Base-by-base conservation (phyloP, 257 asterid genomes). In the Solanum appendiculatum region DNA sequence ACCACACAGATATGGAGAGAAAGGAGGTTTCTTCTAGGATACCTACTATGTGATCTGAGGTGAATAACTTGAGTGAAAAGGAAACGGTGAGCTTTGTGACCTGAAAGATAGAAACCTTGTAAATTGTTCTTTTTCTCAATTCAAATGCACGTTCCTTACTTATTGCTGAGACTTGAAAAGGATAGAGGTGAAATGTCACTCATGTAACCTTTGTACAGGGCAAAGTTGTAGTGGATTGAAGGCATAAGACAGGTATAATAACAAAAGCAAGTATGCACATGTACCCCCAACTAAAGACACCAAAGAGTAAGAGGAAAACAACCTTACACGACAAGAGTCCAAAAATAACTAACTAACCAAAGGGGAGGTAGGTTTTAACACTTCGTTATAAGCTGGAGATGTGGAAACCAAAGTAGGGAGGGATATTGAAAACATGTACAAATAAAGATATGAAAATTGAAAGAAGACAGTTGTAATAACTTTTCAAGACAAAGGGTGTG, bases 401-500 rank as follows among this genome's bases (percentile, higher is more conserved):
- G 83, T 29, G 56, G 87, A 18, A 88, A 86, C 63, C 83, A 86
- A 25, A 74, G 74, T 86, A 63, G 25, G 34, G 54, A 66, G 72
- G 58, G 78, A 73, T 64, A 72, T 13, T 36, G 68, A 84, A 73
- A 56, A 42, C 40, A 73, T 37, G 86, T 60, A 16, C 66, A 81
- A 42, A 81, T 81, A 54, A 83, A 84, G 84, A 66, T 82, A 60
- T 29, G 85, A 89, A 84, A 84, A 86, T 83, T 82, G 89, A 90
- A 84, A 89, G 74, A 89, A 86, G 84, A 51, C 86, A 86, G 87
- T 88, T 66, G 77, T 89, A 82, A 81, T 78, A 86, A 91, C 86
- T 87, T 87, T 89, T 90, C 89, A 82, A 87, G 92, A 92, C 92
- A 89, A 86, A 89, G 87, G 86, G 87, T 73, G 86, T 86, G 92